phyloP scores from a whole-genome alignment of 1,284 basidiomycete genomes.

The Vanrija sp. region DNA sequence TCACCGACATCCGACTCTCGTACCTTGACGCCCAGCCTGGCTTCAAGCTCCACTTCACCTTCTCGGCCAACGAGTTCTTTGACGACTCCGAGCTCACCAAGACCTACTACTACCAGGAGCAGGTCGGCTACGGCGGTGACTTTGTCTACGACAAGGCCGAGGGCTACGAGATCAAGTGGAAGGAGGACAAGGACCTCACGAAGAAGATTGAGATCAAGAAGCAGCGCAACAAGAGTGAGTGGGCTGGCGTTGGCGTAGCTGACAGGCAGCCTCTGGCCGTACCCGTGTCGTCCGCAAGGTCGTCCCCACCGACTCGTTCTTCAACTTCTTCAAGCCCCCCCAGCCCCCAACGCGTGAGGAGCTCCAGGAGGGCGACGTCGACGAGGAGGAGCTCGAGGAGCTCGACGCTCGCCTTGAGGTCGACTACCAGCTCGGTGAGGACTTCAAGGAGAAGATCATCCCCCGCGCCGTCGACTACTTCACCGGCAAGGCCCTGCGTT shows the following conservation, averaged over 20 bases:
- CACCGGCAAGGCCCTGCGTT: slow-evolving; percentile 91
- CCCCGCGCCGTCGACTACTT: slow-evolving; percentile 94
- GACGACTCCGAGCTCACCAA: slow-evolving; percentile 79
- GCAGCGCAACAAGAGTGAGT: slow-evolving; percentile 94
- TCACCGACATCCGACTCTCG: slow-evolving; percentile 65
- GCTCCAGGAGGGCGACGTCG: slow-evolving; percentile 68
- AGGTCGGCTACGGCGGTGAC: slow-evolving; percentile 90
- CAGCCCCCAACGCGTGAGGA: slow-evolving; percentile 65
- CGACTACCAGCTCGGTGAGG: slow-evolving; percentile 98
- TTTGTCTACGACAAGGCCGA: slow-evolving; percentile 92
- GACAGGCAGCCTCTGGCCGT: slow-evolving; percentile 72
- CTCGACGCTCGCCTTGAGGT: slow-evolving; percentile 90
- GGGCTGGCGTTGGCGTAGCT: background rate
- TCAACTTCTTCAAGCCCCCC: slow-evolving; percentile 96
- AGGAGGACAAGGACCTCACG: slow-evolving; percentile 95
- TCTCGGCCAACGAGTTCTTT: slow-evolving; percentile 81
- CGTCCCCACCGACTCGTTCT: slow-evolving; percentile 84
- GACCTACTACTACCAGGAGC: slow-evolving; percentile 85
- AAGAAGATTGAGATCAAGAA: slow-evolving; percentile 99
- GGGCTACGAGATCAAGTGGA: slow-evolving; percentile 90
- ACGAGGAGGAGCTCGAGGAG: slow-evolving; percentile 81
- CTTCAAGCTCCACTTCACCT: slow-evolving; percentile 85
- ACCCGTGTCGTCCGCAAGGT: slow-evolving; percentile 88
- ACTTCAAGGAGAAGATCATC: slow-evolving; percentile 96
- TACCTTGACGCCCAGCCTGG: slow-evolving; percentile 73